Conservation (phyloP, 2,329 filamentous ascomycete species). For the Claviceps sp. region DNA sequence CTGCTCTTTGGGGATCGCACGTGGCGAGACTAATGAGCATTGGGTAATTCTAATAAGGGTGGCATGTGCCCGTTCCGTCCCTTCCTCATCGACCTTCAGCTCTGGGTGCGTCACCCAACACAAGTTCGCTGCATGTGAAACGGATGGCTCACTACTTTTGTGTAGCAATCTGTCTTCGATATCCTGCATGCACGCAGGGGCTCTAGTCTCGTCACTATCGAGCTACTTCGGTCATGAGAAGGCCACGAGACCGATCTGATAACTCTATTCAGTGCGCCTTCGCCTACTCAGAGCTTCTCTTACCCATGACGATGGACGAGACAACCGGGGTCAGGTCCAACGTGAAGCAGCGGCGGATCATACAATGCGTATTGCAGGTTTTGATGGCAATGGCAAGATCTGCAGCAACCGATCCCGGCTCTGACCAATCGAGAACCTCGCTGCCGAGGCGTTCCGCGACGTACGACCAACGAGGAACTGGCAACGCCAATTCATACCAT, state of each 20-base stretch:
- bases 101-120: too few species aligned
- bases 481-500: constrained; percentile 6
- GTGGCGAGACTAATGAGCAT: too few species aligned
- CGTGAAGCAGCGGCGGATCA: constrained; percentile 6
- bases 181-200: neutral
- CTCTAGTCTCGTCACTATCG: neutral
- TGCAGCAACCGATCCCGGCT: constrained; percentile 37
- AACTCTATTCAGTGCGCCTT: neutral
- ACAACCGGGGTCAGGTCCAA: neutral
- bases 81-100: too few species aligned
- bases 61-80: too few species aligned
- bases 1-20: too few species aligned
- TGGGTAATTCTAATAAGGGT: too few species aligned
- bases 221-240: neutral
- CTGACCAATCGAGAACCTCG: constrained; percentile 29
- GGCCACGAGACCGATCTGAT: neutral
- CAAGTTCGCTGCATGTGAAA: too few species aligned
- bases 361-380: constrained; percentile 11
- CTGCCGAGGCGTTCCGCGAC: constrained; percentile 16
- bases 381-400: constrained; percentile 20
- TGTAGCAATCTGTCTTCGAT: neutral
- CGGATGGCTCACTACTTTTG: too few species aligned
- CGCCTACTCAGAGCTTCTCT: neutral
- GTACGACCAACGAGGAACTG: constrained; percentile 4
- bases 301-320: neutral